Conservation (phyloP, 192 early-diverging fungal genomes). For the Piromyces finnis region DNA sequence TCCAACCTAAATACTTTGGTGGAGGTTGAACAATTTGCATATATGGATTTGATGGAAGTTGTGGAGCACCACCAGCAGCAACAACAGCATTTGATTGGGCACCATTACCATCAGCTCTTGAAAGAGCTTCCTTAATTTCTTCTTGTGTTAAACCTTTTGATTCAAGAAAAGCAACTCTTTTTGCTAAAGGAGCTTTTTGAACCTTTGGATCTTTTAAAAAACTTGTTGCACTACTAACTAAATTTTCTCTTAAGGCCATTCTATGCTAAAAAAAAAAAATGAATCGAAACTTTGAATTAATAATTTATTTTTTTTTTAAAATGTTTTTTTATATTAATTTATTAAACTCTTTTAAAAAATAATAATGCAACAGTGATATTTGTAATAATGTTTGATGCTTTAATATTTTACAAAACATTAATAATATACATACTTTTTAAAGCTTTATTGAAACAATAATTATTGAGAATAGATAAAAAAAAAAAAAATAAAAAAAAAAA, state of each 20-base stretch:
- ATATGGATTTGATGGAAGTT: conserved; percentile 3
- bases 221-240: conserved; percentile 66
- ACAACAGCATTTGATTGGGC: background rate
- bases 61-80: background rate
- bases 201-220: conserved; percentile 91
- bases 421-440: too few species aligned
- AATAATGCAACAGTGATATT: too few species aligned
- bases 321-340: too few species aligned
- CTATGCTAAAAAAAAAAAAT: too few species aligned
- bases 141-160: conserved; percentile 78
- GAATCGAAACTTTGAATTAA: too few species aligned
- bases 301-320: too few species aligned
- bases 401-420: too few species aligned
- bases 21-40: conserved; percentile 13
- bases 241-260: conserved; percentile 39
- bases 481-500: too few species aligned
- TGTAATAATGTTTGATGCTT: too few species aligned
- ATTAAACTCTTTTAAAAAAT: too few species aligned
- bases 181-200: conserved; percentile 66
- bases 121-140: conserved; percentile 81
- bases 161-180: conserved; percentile 88
- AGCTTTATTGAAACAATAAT: too few species aligned
- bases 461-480: too few species aligned
- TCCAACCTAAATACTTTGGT: conserved; percentile 62
- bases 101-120: conserved; percentile 29